A percentile compares a stretch with the other conserved stretches of the same genome.
Evolutionary conservation across 1,284 basidiomycete genomes (phyloP).

Genomic region (Retiboletus fuscus): DNA sequence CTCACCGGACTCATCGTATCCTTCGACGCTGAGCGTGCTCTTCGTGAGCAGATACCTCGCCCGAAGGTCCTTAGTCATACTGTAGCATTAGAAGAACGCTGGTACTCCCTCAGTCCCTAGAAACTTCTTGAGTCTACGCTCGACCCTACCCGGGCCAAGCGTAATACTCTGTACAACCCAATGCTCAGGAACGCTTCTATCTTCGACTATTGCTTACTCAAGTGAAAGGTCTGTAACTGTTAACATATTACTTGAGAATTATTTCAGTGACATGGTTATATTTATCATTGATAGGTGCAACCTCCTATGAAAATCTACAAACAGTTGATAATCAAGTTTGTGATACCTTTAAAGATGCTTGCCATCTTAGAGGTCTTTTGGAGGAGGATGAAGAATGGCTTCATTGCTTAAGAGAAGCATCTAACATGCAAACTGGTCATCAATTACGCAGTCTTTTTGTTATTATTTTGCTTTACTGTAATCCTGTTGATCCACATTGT

Average conservation of each 20-base stretch:
- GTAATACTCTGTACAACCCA: conserved; percentile 46
- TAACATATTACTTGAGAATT: background rate
- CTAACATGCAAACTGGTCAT: background rate
- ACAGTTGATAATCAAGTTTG: conserved; percentile 33
- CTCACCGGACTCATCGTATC: too few species aligned
- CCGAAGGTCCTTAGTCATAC: too few species aligned
- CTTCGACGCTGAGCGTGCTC: too few species aligned
- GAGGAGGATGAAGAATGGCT: conserved; percentile 53
- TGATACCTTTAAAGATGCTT: conserved; percentile 46
- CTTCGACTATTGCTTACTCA: background rate
- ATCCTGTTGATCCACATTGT: background rate
- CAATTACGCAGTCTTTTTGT: conserved; percentile 4
- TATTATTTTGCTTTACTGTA: background rate
- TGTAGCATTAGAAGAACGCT: too few species aligned
- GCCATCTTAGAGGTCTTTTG: conserved; percentile 49
- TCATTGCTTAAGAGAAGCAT: background rate
- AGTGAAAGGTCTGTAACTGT: background rate
- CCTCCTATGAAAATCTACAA: conserved; percentile 45
- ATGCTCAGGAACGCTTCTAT: background rate
- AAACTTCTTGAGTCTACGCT: too few species aligned
- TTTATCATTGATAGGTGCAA: conserved; percentile 31
- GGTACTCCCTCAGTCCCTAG: too few species aligned
- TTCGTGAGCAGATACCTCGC: too few species aligned
- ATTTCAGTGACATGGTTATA: too few species aligned
- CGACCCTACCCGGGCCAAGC: too few species aligned